phyloP scores from a whole-genome alignment of 1,284 basidiomycete species.

The Ustilago curta region DNA sequence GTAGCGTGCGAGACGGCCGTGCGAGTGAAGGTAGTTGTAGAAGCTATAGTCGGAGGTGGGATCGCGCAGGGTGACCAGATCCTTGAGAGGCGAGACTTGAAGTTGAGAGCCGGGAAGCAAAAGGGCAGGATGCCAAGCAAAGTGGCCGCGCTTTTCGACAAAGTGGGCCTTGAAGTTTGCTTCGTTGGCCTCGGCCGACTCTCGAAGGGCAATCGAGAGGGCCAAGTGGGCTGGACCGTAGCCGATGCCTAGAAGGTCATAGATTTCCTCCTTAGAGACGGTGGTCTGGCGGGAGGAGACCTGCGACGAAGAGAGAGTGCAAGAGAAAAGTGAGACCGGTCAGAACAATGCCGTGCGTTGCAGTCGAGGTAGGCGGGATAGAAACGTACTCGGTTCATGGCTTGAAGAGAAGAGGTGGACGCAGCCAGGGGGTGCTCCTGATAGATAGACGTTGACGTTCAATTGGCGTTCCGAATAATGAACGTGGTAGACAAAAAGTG shows the following conservation, averaged over 20 bases:
- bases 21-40: constrained; percentile 66
- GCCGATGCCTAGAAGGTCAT: constrained; percentile 64
- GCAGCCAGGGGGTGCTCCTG: constrained; percentile 27
- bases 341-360: not conserved
- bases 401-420: constrained; percentile 35
- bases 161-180: constrained; percentile 56
- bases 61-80: constrained; percentile 67
- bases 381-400: constrained; percentile 40
- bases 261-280: constrained; percentile 48
- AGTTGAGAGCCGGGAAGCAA: constrained; percentile 67
- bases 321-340: too few relatives aligned
- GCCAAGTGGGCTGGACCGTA: constrained; percentile 67
- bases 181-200: constrained; percentile 56
- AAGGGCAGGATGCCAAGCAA: constrained; percentile 68
- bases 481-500: not conserved
- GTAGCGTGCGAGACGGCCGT: constrained; percentile 63
- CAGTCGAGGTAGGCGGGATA: not conserved
- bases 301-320: not conserved
- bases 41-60: constrained; percentile 67
- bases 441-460: not conserved
- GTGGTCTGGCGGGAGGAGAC: constrained; percentile 27
- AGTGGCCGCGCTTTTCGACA: constrained; percentile 61
- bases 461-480: not conserved
- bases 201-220: constrained; percentile 64
- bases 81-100: constrained; percentile 68